Percentiles rank a stretch among this genome's conserved stretches.
phyloP scores from a whole-genome alignment of 495 filamentous ascomycete species.

The Xanthoparmelia taractica region DNA sequence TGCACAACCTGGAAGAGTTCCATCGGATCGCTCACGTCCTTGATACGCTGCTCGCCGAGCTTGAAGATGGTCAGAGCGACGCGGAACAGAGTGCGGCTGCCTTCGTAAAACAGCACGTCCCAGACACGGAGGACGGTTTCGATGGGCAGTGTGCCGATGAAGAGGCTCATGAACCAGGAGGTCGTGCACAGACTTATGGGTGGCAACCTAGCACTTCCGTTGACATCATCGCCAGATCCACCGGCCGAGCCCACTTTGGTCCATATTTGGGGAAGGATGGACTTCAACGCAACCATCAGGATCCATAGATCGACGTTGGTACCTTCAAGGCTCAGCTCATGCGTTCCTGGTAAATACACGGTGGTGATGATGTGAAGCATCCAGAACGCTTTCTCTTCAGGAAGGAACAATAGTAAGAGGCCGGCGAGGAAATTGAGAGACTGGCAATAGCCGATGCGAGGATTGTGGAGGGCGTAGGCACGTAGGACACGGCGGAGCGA shows the following conservation, averaged over 20 bases:
- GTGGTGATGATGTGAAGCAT: conserved; percentile 88
- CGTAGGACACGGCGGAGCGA: conserved; percentile 78
- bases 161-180: conserved; percentile 98
- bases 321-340: conserved; percentile 84
- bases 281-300: conserved; percentile 75
- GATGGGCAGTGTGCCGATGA: conserved; percentile 85
- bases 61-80: conserved; percentile 91
- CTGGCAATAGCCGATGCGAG: conserved; percentile 89
- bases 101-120: conserved; percentile 95
- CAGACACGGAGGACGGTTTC: conserved; percentile 87
- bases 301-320: conserved; percentile 94
- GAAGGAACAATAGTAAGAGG: conserved; percentile 84
- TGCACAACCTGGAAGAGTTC: conserved; percentile 95
- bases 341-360: conserved; percentile 81
- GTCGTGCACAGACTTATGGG: conserved; percentile 89
- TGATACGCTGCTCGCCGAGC: conserved; percentile 74
- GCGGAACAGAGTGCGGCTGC: conserved; percentile 89
- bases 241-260: conserved; percentile 70
- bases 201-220: conserved; percentile 56
- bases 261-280: conserved; percentile 81
- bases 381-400: conserved; percentile 89
- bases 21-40: conserved; percentile 76
- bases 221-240: conserved; percentile 28
- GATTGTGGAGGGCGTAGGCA: conserved; percentile 83
- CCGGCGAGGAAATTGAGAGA: conserved; percentile 97